Evolutionary conservation across 202 grass and related monocot genomes (phyloP).

Genomic region (Dendrocalamus latiflorus): DNA sequence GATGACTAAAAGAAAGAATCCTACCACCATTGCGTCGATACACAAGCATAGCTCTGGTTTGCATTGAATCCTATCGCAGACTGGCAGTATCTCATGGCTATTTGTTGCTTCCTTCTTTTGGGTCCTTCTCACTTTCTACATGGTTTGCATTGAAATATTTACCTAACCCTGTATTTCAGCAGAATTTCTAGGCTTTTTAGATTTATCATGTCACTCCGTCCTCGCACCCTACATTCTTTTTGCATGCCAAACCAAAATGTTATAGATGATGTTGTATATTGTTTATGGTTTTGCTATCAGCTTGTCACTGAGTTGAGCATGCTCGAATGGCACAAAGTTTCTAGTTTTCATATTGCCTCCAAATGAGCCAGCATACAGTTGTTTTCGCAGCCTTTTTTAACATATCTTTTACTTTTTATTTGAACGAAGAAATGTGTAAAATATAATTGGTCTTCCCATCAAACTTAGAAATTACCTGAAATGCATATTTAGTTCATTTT

Average conservation of each 20-base stretch:
- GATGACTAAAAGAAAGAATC: neutral
- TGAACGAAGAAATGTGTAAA: neutral
- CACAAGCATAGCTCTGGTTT: neutral
- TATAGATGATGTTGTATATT: neutral
- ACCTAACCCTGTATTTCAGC: neutral
- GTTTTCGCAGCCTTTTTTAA: neutral
- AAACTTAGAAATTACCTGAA: neutral
- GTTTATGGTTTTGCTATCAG: neutral
- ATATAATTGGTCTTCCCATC: neutral
- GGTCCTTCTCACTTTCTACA: neutral
- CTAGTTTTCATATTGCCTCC: neutral
- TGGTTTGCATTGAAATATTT: neutral
- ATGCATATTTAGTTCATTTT: neutral
- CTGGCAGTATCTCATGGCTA: neutral
- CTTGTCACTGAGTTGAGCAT: neutral
- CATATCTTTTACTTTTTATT: neutral
- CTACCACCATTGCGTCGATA: neutral
- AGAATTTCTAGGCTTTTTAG: neutral
- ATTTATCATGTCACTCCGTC: neutral
- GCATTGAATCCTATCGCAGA: neutral
- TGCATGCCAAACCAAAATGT: neutral
- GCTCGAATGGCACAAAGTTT: neutral
- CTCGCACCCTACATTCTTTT: neutral
- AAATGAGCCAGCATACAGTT: neutral
- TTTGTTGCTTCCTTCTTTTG: neutral